Evolutionary conservation across 1,284 basidiomycete genomes (phyloP).

Genomic region (Ganoderma lingzhi): DNA sequence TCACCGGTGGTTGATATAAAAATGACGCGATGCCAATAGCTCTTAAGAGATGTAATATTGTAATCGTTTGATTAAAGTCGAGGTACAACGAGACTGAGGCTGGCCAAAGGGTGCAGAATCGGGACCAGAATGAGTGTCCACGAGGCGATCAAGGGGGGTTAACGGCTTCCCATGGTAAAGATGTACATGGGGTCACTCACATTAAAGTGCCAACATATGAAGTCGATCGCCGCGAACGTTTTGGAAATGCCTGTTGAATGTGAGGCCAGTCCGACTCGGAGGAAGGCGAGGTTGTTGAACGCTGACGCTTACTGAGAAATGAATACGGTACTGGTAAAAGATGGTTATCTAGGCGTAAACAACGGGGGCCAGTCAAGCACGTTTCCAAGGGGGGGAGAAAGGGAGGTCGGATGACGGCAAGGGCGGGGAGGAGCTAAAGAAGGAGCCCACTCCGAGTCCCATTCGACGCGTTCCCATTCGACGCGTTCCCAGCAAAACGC

Average conservation of each 20-base stretch:
- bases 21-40: not conserved
- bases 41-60: not conserved
- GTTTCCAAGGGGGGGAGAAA: not conserved
- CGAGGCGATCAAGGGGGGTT: not conserved
- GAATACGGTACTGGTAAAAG: not conserved
- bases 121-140: not conserved
- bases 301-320: not conserved
- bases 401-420: not conserved
- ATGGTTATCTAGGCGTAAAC: not conserved
- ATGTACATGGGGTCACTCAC: not conserved
- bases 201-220: not conserved
- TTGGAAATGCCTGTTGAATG: not conserved
- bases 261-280: not conserved
- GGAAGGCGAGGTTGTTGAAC: not conserved
- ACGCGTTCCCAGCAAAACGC: constrained; percentile 26
- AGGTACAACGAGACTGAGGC: constrained; percentile 2
- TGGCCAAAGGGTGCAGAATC: not conserved
- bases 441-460: not conserved
- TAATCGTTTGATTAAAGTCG: not conserved
- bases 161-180: not conserved
- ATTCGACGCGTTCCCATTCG: too few relatives aligned
- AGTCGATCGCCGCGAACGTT: not conserved
- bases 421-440: constrained; percentile 6
- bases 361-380: not conserved
- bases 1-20: constrained; percentile 10